Percentiles rank a stretch among this genome's conserved stretches.
Conservation (phyloP, 805 yeast species). For the Wickerhamiella siamensis region DNA sequence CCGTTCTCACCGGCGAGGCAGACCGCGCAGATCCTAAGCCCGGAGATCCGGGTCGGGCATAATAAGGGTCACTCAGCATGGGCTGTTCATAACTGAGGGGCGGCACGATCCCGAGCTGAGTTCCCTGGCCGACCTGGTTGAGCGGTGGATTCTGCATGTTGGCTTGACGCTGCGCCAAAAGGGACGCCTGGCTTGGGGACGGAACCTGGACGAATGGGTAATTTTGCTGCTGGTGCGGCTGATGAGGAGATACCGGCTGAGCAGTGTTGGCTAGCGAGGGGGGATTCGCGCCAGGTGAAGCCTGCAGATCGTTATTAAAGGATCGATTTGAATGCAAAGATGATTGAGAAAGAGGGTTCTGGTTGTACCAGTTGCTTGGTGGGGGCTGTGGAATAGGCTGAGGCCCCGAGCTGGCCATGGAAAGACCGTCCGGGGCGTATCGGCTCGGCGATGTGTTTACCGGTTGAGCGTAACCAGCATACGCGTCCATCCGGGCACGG, state of each 20-base stretch:
- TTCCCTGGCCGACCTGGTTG: background rate
- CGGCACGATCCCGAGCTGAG: background rate
- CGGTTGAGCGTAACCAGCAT: background rate
- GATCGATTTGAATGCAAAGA: background rate
- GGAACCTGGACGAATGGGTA: slow-evolving; percentile 1
- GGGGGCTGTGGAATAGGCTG: background rate
- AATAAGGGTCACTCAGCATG: slow-evolving; percentile 2
- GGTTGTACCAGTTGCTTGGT: background rate
- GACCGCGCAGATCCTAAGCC: background rate
- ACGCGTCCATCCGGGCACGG: background rate
- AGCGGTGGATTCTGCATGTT: background rate
- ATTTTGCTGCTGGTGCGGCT: slow-evolving; percentile 1
- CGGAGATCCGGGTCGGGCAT: slow-evolving; percentile 2
- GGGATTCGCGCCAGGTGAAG: background rate
- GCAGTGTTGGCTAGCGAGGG: background rate
- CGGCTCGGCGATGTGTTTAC: background rate
- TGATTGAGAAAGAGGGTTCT: background rate
- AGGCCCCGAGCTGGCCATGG: background rate
- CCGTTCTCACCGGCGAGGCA: background rate
- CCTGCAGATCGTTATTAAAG: background rate
- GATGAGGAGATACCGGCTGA: background rate
- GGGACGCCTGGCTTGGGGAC: slow-evolving; percentile 3
- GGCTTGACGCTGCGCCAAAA: slow-evolving; percentile 1
- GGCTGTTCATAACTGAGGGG: background rate
- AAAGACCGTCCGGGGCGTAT: background rate